phyloP scores from a whole-genome alignment of 768 basidiomycete species.

The Tulasnella sp. region DNA sequence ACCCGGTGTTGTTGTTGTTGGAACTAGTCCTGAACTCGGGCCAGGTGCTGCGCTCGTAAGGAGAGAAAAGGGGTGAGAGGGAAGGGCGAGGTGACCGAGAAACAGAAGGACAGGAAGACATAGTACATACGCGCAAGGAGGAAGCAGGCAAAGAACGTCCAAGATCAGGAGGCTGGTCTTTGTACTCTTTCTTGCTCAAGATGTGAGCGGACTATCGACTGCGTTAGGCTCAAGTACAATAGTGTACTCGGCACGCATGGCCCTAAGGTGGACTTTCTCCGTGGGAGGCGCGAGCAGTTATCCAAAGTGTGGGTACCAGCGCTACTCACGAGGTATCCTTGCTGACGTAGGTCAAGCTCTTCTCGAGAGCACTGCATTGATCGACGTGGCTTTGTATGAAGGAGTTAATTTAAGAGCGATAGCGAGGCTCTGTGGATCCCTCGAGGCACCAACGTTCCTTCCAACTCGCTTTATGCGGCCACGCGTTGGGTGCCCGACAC shows the following conservation, averaged over 20 bases:
- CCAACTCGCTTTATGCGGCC: conserved; percentile 10
- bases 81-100: not conserved
- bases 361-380: conserved; percentile 47
- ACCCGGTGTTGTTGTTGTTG: conserved; percentile 42
- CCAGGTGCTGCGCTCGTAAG: conserved; percentile 39
- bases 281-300: not conserved
- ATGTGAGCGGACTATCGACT: conserved; percentile 59
- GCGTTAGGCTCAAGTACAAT: conserved; percentile 48
- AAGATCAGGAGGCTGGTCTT: conserved; percentile 52
- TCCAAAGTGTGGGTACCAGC: not conserved
- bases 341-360: conserved; percentile 57
- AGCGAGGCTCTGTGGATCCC: no score
- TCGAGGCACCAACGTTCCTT: not conserved
- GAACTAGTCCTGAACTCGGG: conserved; percentile 42
- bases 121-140: no score
- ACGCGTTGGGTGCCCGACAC: not conserved
- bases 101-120: not conserved
- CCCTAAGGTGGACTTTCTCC: conserved; percentile 16
- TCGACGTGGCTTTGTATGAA: conserved; percentile 45
- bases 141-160: conserved; percentile 54
- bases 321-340: conserved; percentile 36
- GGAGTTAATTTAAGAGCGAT: not conserved
- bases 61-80: no score
- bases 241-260: conserved; percentile 55
- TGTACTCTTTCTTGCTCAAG: conserved; percentile 51